phyloP scores from a whole-genome alignment of 2,329 filamentous ascomycete genomes.

The Chrysoporthe cubensis region DNA sequence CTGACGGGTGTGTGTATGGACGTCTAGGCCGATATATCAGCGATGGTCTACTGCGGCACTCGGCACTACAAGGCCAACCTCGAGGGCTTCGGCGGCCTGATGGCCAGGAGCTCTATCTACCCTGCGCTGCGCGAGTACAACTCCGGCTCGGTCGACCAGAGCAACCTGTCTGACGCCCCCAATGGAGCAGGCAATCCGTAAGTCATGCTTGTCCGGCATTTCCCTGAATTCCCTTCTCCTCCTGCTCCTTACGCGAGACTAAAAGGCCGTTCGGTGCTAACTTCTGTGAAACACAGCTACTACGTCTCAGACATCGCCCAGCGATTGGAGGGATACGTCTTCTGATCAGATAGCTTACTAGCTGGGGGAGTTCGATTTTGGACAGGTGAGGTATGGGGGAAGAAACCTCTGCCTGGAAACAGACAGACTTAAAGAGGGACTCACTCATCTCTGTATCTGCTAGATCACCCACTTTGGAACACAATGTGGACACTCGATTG shows the following conservation, averaged over 20 bases:
- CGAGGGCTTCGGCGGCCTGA: slow-evolving; percentile 35
- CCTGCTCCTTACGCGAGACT: neutral
- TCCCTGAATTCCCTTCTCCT: neutral
- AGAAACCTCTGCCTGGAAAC: too few relatives aligned
- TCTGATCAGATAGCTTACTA: neutral
- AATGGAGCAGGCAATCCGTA: slow-evolving; percentile 17
- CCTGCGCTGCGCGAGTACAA: slow-evolving; percentile 46
- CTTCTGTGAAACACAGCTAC: neutral
- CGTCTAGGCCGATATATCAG: slow-evolving; percentile 9
- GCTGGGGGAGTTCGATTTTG: too few relatives aligned
- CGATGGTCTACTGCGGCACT: slow-evolving; percentile 32
- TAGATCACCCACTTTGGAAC: neutral
- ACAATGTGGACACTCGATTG: neutral
- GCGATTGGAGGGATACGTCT: slow-evolving; percentile 19
- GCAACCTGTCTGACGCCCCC: slow-evolving; percentile 40
- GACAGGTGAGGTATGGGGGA: too few relatives aligned
- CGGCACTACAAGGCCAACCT: slow-evolving; percentile 38
- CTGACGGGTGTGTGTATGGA: neutral
- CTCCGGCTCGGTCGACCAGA: slow-evolving; percentile 42
- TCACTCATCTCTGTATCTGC: neutral
- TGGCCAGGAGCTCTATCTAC: slow-evolving; percentile 40
- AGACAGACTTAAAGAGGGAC: too few relatives aligned
- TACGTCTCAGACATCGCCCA: slow-evolving; percentile 22
- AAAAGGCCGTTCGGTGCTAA: neutral
- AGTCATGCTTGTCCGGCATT: neutral